Conservation (phyloP, 2,329 filamentous ascomycete species). For the Colletotrichum eremochloae region DNA sequence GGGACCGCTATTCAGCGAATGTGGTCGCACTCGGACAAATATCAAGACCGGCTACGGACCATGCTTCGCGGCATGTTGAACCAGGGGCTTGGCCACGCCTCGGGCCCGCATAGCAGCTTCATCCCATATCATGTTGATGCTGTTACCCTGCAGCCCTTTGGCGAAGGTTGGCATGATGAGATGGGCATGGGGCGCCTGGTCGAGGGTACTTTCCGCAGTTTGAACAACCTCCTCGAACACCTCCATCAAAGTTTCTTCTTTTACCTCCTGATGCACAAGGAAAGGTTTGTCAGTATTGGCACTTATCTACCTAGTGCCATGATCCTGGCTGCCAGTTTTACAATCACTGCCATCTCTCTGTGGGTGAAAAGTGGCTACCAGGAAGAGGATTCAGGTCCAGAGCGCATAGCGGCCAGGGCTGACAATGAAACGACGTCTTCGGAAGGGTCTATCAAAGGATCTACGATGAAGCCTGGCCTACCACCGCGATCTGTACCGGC, state of each 20-base stretch:
- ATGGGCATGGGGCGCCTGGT: constrained; percentile 93
- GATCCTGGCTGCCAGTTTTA: constrained; percentile 94
- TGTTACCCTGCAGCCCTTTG: constrained; percentile 90
- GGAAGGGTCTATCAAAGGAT: constrained; percentile 18
- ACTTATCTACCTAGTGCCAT: constrained; percentile 98
- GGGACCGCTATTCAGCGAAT: constrained; percentile 87
- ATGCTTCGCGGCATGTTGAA: constrained; percentile 94
- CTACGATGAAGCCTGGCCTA: background rate
- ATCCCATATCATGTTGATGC: constrained; percentile 98
- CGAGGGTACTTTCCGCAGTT: constrained; percentile 89
- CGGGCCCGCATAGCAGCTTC: constrained; percentile 93
- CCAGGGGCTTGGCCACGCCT: constrained; percentile 89
- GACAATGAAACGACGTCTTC: background rate
- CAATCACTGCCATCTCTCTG: constrained; percentile 92
- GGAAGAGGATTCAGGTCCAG: constrained; percentile 27
- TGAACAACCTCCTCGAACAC: constrained; percentile 97
- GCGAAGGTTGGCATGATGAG: constrained; percentile 96
- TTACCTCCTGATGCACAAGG: constrained; percentile 91
- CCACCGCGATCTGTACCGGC: constrained; percentile 42
- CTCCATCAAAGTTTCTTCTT: constrained; percentile 99
- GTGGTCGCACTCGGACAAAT: constrained; percentile 81
- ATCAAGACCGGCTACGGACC: constrained; percentile 84
- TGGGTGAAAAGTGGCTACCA: constrained; percentile 88
- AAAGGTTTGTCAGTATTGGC: constrained; percentile 96
- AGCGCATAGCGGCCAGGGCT: constrained; percentile 11